Evolutionary conservation across 2,329 filamentous ascomycete species (phyloP).

Genomic region (Cercospora sesami): DNA sequence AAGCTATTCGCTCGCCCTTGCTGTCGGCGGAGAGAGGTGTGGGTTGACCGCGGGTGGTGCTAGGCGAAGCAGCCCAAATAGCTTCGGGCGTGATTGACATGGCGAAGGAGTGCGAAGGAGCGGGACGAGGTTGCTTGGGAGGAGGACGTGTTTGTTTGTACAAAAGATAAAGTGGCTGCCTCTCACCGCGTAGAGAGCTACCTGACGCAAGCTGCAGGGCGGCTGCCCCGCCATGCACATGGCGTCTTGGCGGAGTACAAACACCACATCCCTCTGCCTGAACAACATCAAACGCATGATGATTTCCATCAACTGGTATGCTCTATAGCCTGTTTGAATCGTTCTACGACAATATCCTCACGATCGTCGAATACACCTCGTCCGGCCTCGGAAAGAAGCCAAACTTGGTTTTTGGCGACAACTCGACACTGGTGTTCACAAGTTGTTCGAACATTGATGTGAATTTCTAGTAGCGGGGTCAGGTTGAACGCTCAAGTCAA

Average conservation of each 20-base stretch:
- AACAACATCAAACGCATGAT: not conserved
- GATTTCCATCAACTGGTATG: not conserved
- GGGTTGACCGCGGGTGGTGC: conserved; percentile 79
- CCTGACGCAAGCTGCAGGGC: not conserved
- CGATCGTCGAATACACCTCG: not conserved
- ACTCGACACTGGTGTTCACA: not conserved
- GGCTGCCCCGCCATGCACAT: not conserved
- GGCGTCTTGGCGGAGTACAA: not conserved
- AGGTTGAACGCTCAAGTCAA: not conserved
- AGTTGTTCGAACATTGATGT: not conserved
- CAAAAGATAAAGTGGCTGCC: not conserved
- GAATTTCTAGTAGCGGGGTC: not conserved
- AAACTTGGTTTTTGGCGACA: not conserved
- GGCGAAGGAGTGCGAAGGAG: not conserved
- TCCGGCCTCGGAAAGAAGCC: not conserved
- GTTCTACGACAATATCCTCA: not conserved
- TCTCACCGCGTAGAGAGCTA: not conserved
- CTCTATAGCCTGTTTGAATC: not conserved
- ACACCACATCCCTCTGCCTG: not conserved
- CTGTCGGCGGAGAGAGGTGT: conserved; percentile 84
- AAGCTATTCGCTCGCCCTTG: conserved; percentile 89
- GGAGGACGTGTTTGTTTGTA: not conserved
- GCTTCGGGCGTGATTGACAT: conserved; percentile 49
- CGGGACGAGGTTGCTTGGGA: not conserved
- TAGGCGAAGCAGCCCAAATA: conserved; percentile 83